Base-by-base conservation (phyloP, 1,284 basidiomycete genomes). In the Puccinia polysora region DNA sequence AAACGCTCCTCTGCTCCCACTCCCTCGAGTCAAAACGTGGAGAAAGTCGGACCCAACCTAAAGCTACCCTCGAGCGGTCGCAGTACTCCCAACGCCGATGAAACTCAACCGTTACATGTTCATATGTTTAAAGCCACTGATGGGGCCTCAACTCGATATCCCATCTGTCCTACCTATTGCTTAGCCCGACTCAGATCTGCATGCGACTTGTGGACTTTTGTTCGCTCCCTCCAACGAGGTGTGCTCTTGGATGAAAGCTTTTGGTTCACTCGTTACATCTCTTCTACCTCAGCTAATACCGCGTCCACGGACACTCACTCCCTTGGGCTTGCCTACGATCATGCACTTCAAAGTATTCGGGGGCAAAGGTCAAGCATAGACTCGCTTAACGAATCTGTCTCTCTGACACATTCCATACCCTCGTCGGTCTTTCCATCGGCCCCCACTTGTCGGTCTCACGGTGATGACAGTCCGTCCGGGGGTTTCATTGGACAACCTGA, bases 191-290 rank as follows among this genome's bases (percentile, higher is more conserved):
- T 96, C 20, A 85, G 92, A 12, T 85, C 88, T n/a, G 91, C 91
- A 20, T 95, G 92, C 79, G 89, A 89, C 10, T 82, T 96, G 28
- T 96, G 93, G 91, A 86, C 89, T 23, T 96, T 91, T 78, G 85
- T 96, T 47, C 86, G 91, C 0, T 86, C 88, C 18, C 83, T 96
- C 72, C 83, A 95, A 34, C 89, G 91, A 74, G 88, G 87, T 69
- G 82, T 96, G 1, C 91, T 93, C 88, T 86, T 90, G 73, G 91
- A 93, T 75, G 89, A 88, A 45, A 58, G 25, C 25, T 72, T 63
- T 36, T 32, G 65, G 28, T 67, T 67, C 15, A 38, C 38, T 7
- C 65, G 34, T 56, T 52, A 55, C 52, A 49, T 63, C 60, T 12
- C 43, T 43, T 25, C 25, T 18, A 7, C 40, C 20, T 28, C 60